Base-by-base conservation (phyloP, 768 basidiomycete genomes). In the Mycena vitilis region DNA sequence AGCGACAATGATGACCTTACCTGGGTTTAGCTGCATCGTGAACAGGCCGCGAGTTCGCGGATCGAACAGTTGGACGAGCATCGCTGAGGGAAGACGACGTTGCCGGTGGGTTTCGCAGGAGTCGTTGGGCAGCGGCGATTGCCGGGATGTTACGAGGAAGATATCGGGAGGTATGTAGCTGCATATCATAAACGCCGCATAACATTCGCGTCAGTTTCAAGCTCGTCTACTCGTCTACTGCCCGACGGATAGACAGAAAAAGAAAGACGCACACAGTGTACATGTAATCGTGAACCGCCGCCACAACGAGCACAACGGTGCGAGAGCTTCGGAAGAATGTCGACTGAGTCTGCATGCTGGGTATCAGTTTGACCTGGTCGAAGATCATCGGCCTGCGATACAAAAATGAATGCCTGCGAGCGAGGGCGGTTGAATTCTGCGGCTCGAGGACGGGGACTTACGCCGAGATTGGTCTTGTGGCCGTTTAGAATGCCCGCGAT, bases 261-360 rank as follows among this genome's bases (percentile, higher is more conserved):
- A n/a, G n/a, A 23, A 52, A 16, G 7, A 65, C 65, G 25, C 57
- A 75, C 75, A 71, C 69, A 58, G 72, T 78, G 71, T 83, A 82
- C n/a, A n/a, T n/a, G n/a, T n/a, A n/a, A 36, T 80, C 79, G 57
- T 83, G 81, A 53, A 82, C 78, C 40, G 80, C 75, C n/a, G n/a
- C n/a, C n/a, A n/a, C n/a, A n/a, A n/a, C n/a, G n/a, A n/a, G n/a
- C 57, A 81, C 72, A 10, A 78, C 78, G 65, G 64, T 40, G 47
- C 74, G 74, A 3, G 70, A 69, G 55, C 69, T 72, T 23, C 56
- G 42, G 54, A 74, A 76, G 65, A 74, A 76, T 8, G 52, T 30
- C n/a, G n/a, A n/a, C n/a, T n/a, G n/a, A 4, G 75, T 58, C 67
- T 76, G 75, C 37, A 74, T 73, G 37, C 75, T 76, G 0, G 72